phyloP scores from a whole-genome alignment of 2,329 filamentous ascomycete genomes.

The Microcyclospora tardicrescens region DNA sequence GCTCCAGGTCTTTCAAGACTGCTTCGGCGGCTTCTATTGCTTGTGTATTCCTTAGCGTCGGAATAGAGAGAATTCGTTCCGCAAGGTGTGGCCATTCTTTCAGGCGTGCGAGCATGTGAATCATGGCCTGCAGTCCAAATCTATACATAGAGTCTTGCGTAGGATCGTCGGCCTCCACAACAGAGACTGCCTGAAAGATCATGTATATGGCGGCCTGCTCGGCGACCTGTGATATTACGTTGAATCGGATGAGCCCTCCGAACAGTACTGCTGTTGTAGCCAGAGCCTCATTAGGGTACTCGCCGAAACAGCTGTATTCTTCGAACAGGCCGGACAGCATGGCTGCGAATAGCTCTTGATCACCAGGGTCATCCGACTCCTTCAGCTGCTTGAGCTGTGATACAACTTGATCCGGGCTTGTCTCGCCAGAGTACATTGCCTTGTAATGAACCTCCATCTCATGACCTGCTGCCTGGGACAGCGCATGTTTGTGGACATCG shows the following conservation, averaged over 20 bases:
- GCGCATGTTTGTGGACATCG: slow-evolving; percentile 56
- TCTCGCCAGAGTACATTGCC: slow-evolving; percentile 89
- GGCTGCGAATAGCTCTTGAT: slow-evolving; percentile 92
- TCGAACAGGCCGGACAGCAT: slow-evolving; percentile 98
- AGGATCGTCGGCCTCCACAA: slow-evolving; percentile 47
- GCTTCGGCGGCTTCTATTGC: slow-evolving; percentile 17
- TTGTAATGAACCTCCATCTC: slow-evolving; percentile 98
- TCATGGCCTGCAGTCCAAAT: slow-evolving; percentile 86
- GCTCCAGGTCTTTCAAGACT: slow-evolving; percentile 19
- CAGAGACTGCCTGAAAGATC: slow-evolving; percentile 86
- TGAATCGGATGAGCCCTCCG: slow-evolving; percentile 76
- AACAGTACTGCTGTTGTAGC: slow-evolving; percentile 94
- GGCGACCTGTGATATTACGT: slow-evolving; percentile 77
- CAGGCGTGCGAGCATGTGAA: slow-evolving; percentile 73
- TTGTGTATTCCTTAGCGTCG: slow-evolving; percentile 70
- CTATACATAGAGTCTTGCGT: slow-evolving; percentile 92
- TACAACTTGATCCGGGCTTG: slow-evolving; percentile 75
- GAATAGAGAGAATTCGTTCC: slow-evolving; percentile 68
- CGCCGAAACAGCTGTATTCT: slow-evolving; percentile 88
- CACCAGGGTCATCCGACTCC: slow-evolving; percentile 64
- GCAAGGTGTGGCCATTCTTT: slow-evolving; percentile 95
- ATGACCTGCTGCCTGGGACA: slow-evolving; percentile 65
- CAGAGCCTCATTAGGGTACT: slow-evolving; percentile 90
- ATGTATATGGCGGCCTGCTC: slow-evolving; percentile 91
- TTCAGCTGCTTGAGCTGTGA: slow-evolving; percentile 78